phyloP scores from a whole-genome alignment of 495 filamentous ascomycete genomes.

The Aspergillus olivimuriae region DNA sequence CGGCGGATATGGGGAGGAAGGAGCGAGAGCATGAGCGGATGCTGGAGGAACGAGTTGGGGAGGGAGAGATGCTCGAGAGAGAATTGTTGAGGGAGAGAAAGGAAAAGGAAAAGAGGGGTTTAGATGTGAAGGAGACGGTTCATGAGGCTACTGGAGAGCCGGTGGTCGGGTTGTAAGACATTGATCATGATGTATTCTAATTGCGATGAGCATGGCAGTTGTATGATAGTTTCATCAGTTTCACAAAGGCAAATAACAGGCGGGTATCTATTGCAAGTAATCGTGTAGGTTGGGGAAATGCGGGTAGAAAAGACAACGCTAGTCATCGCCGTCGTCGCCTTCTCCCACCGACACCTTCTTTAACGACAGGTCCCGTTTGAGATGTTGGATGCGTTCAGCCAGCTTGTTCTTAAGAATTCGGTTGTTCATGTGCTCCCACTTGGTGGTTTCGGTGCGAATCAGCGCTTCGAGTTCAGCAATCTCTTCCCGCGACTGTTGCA shows the following conservation, averaged over 20 bases:
- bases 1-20: conserved; percentile 41
- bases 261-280: no score
- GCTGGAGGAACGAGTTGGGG: conserved; percentile 27
- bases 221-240: no score
- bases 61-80: conserved; percentile 21
- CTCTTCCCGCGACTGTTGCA: conserved; percentile 45
- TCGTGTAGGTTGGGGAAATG: no score
- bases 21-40: conserved; percentile 37
- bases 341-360: conserved; percentile 45
- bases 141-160: conserved; percentile 23
- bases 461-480: conserved; percentile 42
- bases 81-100: conserved; percentile 24
- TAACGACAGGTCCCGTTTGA: conserved; percentile 41
- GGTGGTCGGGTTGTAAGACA: conserved; percentile 18
- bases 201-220: not conserved
- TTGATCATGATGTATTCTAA: not conserved
- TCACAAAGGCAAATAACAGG: no score
- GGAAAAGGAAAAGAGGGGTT: conserved; percentile 21
- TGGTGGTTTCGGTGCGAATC: conserved; percentile 38
- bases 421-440: conserved; percentile 38
- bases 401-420: conserved; percentile 46
- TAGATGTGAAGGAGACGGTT: conserved; percentile 27
- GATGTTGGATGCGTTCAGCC: conserved; percentile 38
- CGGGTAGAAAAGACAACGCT: conserved; percentile 6
- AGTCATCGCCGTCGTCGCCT: conserved; percentile 28